These are phyloP conservation scores for Parascedosporium putredinis DNA, from an alignment of 2,329 filamentous ascomycete genomes.

Conservation along the genomic window DNA sequence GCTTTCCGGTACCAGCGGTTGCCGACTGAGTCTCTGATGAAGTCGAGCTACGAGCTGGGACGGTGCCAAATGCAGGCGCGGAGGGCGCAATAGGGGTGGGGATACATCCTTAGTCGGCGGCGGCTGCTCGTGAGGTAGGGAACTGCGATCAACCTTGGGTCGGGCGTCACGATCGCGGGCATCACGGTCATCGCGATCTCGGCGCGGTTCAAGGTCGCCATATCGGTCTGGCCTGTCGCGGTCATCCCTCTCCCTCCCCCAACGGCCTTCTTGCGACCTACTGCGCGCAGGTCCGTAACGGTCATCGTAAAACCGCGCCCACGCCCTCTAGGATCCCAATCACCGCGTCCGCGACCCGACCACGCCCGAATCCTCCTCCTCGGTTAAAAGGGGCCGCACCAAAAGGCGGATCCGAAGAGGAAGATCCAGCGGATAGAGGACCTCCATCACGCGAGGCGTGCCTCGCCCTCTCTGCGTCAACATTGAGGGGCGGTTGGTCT, in stretches of 20 bases:
- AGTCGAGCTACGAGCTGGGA: conserved; percentile 34
- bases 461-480: conserved; percentile 57
- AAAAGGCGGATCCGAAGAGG: conserved; percentile 57
- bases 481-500: conserved; percentile 43
- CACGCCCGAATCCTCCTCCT: conserved; percentile 43
- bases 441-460: conserved; percentile 60
- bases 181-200: conserved; percentile 36
- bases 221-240: conserved; percentile 37
- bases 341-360: conserved; percentile 43
- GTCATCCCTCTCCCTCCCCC: conserved; percentile 45
- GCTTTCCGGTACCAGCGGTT: conserved; percentile 29
- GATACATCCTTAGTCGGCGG: conserved; percentile 40
- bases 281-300: conserved; percentile 49
- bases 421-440: conserved; percentile 60
- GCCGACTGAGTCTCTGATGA: conserved; percentile 16
- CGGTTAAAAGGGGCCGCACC: conserved; percentile 39
- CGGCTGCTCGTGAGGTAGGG: conserved; percentile 36
- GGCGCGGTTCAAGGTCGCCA: conserved; percentile 26
- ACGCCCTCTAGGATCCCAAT: conserved; percentile 38
- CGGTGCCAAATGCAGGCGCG: conserved; percentile 46
- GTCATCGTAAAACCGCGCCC: conserved; percentile 50
- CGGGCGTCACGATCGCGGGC: conserved; percentile 35
- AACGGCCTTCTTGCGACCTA: conserved; percentile 55
- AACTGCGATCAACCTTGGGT: conserved; percentile 39
- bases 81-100: conserved; percentile 46